Evolutionary conservation across 2,329 filamentous ascomycete species (phyloP), one percentile per base, ranked within the genome.

Genomic region (Fusarium burgessii): DNA sequence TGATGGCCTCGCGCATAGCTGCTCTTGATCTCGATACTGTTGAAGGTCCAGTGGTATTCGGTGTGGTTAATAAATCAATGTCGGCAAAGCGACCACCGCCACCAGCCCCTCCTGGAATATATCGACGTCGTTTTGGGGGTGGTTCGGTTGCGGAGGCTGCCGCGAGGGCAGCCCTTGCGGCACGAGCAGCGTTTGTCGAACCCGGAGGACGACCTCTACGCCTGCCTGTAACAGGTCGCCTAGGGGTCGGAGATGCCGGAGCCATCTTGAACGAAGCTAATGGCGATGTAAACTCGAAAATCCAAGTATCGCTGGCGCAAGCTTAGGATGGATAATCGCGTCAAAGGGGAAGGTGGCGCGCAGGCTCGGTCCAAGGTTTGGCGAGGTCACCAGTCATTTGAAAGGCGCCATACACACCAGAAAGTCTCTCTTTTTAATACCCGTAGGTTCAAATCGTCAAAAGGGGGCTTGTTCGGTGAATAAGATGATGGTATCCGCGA

Each of bases 11-110:
- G 64, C 86, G 83, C 57, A 85, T 84, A 68, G 86, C 83, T 70
- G 79, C 77, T 58, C 84, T 80, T 81, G 87, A 77, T 83, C 89
- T 79, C 81, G 89, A 76, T 80, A 78, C 85, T 77, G 80, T 87
- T 77, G 80, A 84, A 80, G 76, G 70, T 17, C 70, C 68, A 29
- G 60, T 58, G 6, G 77, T 62, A 14, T 86, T 85, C 43, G 86
- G 86, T 43, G 86, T 88, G 70, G 92, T 89, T 65, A 87, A 84
- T 55, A 88, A 88, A 62, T 93, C 89, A 60, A 91, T 86, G 74
- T 97, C 93, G 38, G 96, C 85, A 80, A 94, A 97, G 78, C 94
- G 87, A 23, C 94, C 94, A 62, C 94, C 94, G 47, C 94, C 94
- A 41, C 93, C 94, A 62, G 93, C 92, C 6, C 94, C 94, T 50